Conservation (phyloP, 495 filamentous ascomycete species). For the Neurospora discreta region DNA sequence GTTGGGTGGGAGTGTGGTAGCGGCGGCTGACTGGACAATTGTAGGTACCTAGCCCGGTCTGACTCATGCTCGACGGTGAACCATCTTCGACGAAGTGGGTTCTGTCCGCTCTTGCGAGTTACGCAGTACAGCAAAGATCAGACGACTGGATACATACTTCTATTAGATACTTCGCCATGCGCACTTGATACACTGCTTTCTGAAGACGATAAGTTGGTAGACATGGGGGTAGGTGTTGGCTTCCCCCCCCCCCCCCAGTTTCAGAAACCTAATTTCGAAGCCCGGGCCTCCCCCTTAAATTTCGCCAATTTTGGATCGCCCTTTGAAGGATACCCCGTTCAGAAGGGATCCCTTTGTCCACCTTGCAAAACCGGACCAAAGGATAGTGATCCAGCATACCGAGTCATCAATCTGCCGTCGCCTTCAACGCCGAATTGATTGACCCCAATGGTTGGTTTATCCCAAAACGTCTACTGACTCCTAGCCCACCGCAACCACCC, state of each 20-base stretch:
- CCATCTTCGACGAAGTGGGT: not conserved
- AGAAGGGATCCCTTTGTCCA: not conserved
- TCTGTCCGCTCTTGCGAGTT: not conserved
- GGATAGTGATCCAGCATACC: not conserved
- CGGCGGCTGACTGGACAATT: conserved; percentile 44
- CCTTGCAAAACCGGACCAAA: not conserved
- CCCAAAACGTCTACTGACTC: not conserved
- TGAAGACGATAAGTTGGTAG: not conserved
- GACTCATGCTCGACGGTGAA: too few relatives aligned
- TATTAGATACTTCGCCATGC: not conserved
- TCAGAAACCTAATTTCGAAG: not conserved
- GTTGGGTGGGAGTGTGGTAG: conserved; percentile 46
- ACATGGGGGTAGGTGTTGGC: too few relatives aligned
- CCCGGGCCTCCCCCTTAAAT: not conserved
- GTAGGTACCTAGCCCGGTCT: too few relatives aligned
- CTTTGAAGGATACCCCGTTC: not conserved
- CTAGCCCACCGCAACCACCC: not conserved
- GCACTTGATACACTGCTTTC: not conserved
- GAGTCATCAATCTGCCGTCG: not conserved
- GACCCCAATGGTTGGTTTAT: not conserved
- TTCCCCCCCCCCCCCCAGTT: not conserved
- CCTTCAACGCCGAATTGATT: too few relatives aligned
- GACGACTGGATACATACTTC: not conserved
- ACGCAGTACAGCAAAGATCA: not conserved
- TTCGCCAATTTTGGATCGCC: not conserved